A percentile compares a stretch with the other conserved stretches of the same genome.
phyloP scores from a whole-genome alignment of 345 rosid species.

The Citrus sp. region DNA sequence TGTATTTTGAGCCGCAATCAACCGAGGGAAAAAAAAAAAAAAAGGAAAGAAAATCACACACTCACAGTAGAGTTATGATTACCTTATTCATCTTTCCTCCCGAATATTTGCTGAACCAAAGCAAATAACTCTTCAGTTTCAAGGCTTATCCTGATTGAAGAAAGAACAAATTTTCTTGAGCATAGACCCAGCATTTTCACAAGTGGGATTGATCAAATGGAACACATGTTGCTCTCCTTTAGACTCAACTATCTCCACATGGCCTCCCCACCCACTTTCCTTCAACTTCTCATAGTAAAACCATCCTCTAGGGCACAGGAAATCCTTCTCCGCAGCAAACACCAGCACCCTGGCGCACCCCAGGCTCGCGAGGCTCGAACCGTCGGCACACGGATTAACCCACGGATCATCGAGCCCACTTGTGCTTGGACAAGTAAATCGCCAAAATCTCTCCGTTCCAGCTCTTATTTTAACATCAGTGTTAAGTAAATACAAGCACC shows the following conservation, averaged over 20 bases:
- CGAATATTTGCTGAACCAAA: no score
- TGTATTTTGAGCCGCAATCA: no score
- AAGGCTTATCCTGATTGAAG: background rate
- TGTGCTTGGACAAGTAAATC: slow-evolving; percentile 30
- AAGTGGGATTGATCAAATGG: slow-evolving; percentile 26
- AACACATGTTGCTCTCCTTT: slow-evolving; percentile 42
- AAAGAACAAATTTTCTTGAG: slow-evolving; percentile 12
- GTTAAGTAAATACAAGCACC: no score
- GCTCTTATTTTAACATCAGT: background rate
- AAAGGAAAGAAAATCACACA: no score
- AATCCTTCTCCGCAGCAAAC: slow-evolving; percentile 39
- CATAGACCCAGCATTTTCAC: slow-evolving; percentile 25
- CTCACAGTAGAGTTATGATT: no score
- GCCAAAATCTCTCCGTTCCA: slow-evolving; percentile 10
- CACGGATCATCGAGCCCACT: slow-evolving; percentile 45
- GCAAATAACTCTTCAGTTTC: no score
- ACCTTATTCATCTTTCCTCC: no score
- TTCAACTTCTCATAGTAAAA: slow-evolving; percentile 30
- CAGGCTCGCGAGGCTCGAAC: slow-evolving; percentile 31
- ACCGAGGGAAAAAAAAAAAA: no score
- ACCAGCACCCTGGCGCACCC: slow-evolving; percentile 36
- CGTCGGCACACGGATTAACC: slow-evolving; percentile 34
- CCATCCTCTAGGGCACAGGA: slow-evolving; percentile 33
- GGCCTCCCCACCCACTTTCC: slow-evolving; percentile 45
- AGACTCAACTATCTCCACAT: slow-evolving; percentile 33